Evolutionary conservation across 495 filamentous ascomycete species (phyloP).

Genomic region (Parathielavia appendiculata): DNA sequence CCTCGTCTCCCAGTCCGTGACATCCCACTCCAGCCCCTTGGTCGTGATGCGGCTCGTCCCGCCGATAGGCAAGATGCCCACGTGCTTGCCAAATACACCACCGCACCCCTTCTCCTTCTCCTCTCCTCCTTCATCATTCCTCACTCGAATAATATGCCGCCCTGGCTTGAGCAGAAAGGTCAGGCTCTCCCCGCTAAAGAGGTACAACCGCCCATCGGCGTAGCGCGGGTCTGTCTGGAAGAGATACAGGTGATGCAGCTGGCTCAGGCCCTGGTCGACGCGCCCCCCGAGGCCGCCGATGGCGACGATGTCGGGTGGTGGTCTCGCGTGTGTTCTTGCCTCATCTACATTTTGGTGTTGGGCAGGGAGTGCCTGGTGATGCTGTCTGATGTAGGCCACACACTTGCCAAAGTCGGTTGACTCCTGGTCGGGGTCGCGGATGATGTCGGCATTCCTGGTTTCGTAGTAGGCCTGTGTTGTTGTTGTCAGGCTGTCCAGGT

Average conservation of each 20-base stretch:
- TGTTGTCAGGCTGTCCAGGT: slow-evolving; percentile 74
- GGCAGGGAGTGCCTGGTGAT: background rate
- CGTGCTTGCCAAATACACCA: slow-evolving; percentile 53
- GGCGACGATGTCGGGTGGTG: slow-evolving; percentile 53
- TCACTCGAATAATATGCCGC: slow-evolving; percentile 61
- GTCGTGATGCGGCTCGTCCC: slow-evolving; percentile 70
- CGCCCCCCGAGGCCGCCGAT: slow-evolving; percentile 83
- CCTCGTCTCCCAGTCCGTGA: slow-evolving; percentile 68
- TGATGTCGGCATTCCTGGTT: slow-evolving; percentile 46
- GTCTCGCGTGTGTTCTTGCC: background rate
- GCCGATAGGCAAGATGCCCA: slow-evolving; percentile 80
- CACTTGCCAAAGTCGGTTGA: slow-evolving; percentile 69
- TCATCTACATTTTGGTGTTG: slow-evolving; percentile 5
- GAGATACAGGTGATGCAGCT: slow-evolving; percentile 72
- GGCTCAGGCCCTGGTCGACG: slow-evolving; percentile 85
- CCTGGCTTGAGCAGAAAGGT: slow-evolving; percentile 71
- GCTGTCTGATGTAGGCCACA: slow-evolving; percentile 44
- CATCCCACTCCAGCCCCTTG: slow-evolving; percentile 83
- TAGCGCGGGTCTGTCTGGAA: slow-evolving; percentile 46
- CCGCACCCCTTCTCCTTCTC: slow-evolving; percentile 21
- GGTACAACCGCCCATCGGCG: slow-evolving; percentile 51
- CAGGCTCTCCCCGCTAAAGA: slow-evolving; percentile 72
- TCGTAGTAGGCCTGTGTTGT: slow-evolving; percentile 57
- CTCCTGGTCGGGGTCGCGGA: slow-evolving; percentile 69
- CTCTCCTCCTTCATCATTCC: slow-evolving; percentile 25